Percentiles rank a stretch among this genome's conserved stretches.
These are phyloP conservation scores for Saturnispora serradocipensis DNA, from an alignment of 805 yeast genomes.

Conservation along the genomic window DNA sequence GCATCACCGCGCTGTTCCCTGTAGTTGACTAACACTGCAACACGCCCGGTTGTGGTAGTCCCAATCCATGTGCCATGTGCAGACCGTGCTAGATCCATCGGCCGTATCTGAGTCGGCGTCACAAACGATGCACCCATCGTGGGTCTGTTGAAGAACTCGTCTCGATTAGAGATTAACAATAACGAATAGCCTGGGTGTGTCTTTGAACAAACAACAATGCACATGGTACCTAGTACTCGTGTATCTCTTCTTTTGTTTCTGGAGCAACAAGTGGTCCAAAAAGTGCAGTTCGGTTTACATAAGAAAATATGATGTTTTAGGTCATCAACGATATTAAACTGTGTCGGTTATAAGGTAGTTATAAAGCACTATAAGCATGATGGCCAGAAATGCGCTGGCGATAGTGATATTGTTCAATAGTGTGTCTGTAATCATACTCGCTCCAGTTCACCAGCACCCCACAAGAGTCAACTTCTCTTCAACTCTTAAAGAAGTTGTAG, in stretches of 20 bases:
- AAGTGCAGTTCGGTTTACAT: not conserved
- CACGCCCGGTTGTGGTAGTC: slow-evolving; percentile 38
- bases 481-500: not conserved
- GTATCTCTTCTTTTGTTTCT: not conserved
- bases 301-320: not conserved
- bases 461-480: not conserved
- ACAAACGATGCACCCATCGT: slow-evolving; percentile 49
- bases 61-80: slow-evolving; percentile 95
- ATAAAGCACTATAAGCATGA: not conserved
- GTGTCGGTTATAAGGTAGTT: slow-evolving; percentile 1
- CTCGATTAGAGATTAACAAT: slow-evolving; percentile 74
- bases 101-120: slow-evolving; percentile 40
- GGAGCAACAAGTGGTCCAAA: not conserved
- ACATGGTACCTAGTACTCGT: slow-evolving; percentile 41
- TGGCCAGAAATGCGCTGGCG: slow-evolving; percentile 1
- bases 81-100: slow-evolving; percentile 60
- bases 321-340: not conserved
- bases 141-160: slow-evolving; percentile 69
- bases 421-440: slow-evolving; percentile 4
- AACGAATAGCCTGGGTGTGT: slow-evolving; percentile 68
- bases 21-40: slow-evolving; percentile 72
- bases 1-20: slow-evolving; percentile 35
- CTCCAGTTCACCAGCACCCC: not conserved
- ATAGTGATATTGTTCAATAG: slow-evolving; percentile 2
- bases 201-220: slow-evolving; percentile 63